Percentiles rank a stretch among this genome's conserved stretches.
Conservation (phyloP, 2,329 filamentous ascomycete species). For the Teratosphaeria gauchensis region DNA sequence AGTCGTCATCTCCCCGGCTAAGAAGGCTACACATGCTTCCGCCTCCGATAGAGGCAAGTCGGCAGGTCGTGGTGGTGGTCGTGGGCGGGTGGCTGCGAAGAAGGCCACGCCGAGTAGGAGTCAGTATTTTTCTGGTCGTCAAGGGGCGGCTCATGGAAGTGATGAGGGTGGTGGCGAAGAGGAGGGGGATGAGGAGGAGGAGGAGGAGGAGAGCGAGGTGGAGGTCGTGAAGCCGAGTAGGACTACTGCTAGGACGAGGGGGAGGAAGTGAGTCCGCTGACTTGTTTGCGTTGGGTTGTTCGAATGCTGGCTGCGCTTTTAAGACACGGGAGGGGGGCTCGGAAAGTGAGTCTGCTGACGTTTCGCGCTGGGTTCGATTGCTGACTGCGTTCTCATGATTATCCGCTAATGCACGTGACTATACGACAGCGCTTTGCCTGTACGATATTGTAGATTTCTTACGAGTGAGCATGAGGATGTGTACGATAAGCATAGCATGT, state of each 20-base stretch:
- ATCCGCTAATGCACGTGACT: no score
- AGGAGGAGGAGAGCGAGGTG: slow-evolving; percentile 14
- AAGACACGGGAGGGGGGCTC: no score
- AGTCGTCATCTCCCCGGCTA: neutral
- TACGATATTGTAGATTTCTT: no score
- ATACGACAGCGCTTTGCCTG: no score
- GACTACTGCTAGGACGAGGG: slow-evolving; percentile 24
- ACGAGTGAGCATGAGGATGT: no score
- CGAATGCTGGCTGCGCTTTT: neutral
- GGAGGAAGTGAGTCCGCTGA: slow-evolving; percentile 16
- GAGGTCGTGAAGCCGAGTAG: slow-evolving; percentile 21
- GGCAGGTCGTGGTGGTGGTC: slow-evolving; percentile 4
- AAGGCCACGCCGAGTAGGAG: slow-evolving; percentile 21
- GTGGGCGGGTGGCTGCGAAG: slow-evolving; percentile 5
- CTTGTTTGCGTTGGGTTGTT: neutral
- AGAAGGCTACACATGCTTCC: neutral
- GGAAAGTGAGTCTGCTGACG: slow-evolving; percentile 17
- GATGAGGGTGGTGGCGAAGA: slow-evolving; percentile 4
- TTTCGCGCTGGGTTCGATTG: neutral
- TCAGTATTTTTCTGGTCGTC: slow-evolving; percentile 18
- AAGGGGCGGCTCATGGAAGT: slow-evolving; percentile 6
- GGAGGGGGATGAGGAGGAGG: slow-evolving; percentile 9
- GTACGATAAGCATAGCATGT: no score
- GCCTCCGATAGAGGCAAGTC: neutral
- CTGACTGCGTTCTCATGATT: no score